Evolutionary conservation across 768 basidiomycete species (phyloP), one percentile per base, ranked within the genome.

Genomic region (Rhizopogon vinicolor): DNA sequence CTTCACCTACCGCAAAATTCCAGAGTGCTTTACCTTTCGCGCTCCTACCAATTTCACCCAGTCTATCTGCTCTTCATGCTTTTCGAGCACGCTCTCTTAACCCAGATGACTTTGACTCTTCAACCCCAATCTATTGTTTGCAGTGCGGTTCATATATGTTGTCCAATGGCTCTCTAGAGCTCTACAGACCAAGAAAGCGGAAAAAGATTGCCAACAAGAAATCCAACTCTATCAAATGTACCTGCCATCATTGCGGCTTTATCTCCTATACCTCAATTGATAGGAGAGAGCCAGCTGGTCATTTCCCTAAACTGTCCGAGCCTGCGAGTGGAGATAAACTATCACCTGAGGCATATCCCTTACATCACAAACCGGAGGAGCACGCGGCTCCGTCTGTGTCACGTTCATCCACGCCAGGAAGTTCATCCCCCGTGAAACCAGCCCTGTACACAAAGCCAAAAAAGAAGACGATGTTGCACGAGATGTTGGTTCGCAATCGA

Each of bases 1-100:
- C 55, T 8, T 5, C 51, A 14, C 57, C 73, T 16, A 77, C 82
- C 2, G 51, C 67, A 52, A 77, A 72, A 60, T 83, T 81, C 59
- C 75, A 77, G 57, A 68, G 75, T 41, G 68, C 76, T 12, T 63
- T 88, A 16, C 75, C 86, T 14, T 74, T 69, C 58, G 64, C 72
- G 16, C 68, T 89, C 52, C 73, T 80, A 28, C 58, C 78, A 3
- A 60, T 80, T 39, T 84, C 86, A 2, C 77, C 84, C 8, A 46
- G 74, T 35, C 79, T 91, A 46, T 79, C 89, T 13, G 86, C 88
- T 40, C 72, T 86, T 29, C 87, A 90, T 64, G 67, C 77, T 0
- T 62, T 72, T 13, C 77, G 81, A 45, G 68, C 70, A 16, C 70
- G 66, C 46, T 51, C 63, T 7, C 57, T 72, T 46, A 65, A 67